Evolutionary conservation across 257 asterid genomes (phyloP).

Genomic region (Anisodus tanguticus): DNA sequence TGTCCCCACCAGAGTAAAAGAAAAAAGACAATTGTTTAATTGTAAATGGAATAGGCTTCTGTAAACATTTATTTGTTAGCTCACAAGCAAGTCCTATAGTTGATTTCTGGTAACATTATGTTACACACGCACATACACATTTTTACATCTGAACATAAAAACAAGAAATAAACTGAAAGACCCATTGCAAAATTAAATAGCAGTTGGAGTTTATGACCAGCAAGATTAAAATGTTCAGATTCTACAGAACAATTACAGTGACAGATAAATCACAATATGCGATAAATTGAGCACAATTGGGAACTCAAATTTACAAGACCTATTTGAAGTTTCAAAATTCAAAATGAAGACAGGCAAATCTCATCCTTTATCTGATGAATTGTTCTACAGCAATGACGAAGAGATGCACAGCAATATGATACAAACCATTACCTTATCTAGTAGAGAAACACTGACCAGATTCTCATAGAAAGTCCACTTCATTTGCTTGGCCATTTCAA

Average conservation of each 20-base stretch:
- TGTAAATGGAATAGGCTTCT: constrained; percentile 20
- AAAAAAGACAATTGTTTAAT: not conserved
- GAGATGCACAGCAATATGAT: constrained; percentile 15
- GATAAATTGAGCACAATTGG: not conserved
- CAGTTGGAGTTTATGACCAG: not conserved
- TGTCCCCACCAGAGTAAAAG: not conserved
- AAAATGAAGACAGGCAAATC: not conserved
- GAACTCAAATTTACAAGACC: constrained; percentile 3
- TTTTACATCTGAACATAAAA: not conserved
- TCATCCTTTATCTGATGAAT: not conserved
- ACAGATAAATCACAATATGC: not conserved
- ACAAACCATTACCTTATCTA: constrained; percentile 57
- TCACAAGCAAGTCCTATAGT: constrained; percentile 23
- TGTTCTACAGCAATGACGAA: not conserved
- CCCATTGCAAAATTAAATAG: constrained; percentile 8
- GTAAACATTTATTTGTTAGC: not conserved
- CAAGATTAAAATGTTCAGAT: constrained; percentile 2
- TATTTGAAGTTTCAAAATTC: not conserved
- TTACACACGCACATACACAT: not conserved
- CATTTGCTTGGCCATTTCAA: constrained; percentile 70
- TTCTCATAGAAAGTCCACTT: constrained; percentile 77
- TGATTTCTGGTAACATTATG: constrained; percentile 11
- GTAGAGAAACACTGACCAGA: constrained; percentile 47
- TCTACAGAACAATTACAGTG: constrained; percentile 2
- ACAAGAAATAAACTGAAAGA: constrained; percentile 1